Conservation (phyloP, 495 filamentous ascomycete genomes). For the Venustampulla echinocandica region DNA sequence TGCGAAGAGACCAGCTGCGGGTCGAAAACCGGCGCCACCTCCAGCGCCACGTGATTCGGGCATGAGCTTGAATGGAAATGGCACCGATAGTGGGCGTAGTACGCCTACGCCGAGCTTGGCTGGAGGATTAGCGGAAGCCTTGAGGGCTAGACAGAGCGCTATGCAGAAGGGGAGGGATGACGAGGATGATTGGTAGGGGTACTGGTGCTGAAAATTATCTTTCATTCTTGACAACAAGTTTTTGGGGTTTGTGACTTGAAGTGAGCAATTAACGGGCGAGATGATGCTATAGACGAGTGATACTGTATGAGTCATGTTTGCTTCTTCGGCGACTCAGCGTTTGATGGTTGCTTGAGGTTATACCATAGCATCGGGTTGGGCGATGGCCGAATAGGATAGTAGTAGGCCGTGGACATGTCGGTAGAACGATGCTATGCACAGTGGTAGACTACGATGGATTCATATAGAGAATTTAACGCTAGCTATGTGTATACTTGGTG, state of each 20-base stretch:
- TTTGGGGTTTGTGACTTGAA: neutral
- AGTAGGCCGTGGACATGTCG: no score
- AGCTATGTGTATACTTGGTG: no score
- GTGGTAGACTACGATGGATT: no score
- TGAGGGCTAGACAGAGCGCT: slow-evolving; percentile 47
- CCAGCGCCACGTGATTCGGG: slow-evolving; percentile 61
- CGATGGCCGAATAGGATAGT: no score
- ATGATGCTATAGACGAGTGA: neutral
- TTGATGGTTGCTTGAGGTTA: no score
- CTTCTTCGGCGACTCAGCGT: neutral
- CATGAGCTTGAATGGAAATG: slow-evolving; percentile 61
- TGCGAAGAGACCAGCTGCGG: slow-evolving; percentile 68
- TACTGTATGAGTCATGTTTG: neutral
- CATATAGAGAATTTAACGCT: no score
- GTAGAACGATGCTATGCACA: no score
- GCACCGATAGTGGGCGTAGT: slow-evolving; percentile 58
- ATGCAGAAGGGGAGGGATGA: slow-evolving; percentile 66
- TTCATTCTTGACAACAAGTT: neutral
- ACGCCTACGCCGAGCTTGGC: slow-evolving; percentile 64
- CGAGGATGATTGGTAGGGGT: slow-evolving; percentile 56
- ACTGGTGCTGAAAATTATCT: neutral
- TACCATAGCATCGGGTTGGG: no score
- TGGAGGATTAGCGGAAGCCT: slow-evolving; percentile 75
- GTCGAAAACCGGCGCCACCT: slow-evolving; percentile 56
- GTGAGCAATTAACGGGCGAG: neutral